These are phyloP conservation scores for Aegilops sharonensis DNA, from an alignment of 176 grass and related monocot species.

Conservation along the genomic window DNA sequence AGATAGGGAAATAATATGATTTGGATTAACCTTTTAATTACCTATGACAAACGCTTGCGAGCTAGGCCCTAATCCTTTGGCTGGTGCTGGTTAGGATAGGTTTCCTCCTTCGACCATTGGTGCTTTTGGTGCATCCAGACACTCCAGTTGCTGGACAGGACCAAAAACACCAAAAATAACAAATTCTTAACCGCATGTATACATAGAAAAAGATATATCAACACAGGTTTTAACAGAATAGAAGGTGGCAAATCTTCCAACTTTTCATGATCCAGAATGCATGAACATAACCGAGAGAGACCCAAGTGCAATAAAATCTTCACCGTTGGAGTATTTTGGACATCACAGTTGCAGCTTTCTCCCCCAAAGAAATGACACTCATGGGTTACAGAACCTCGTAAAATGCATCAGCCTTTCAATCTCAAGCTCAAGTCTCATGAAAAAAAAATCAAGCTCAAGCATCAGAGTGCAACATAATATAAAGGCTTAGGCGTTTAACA, in stretches of 20 bases:
- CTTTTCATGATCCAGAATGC: not conserved
- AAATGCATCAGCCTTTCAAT: not conserved
- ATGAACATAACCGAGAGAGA: not conserved
- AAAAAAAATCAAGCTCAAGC: not conserved
- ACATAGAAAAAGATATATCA: not conserved
- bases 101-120: not conserved
- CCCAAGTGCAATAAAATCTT: not conserved
- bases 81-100: not conserved
- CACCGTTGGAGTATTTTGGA: not conserved
- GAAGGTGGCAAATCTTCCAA: not conserved
- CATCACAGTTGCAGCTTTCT: not conserved
- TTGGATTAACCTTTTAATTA: not conserved
- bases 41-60: no score
- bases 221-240: not conserved
- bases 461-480: not conserved
- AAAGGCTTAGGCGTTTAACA: not conserved
- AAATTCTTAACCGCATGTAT: not conserved
- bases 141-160: not conserved
- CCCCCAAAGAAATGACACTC: not conserved
- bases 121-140: no score
- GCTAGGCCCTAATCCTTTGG: no score
- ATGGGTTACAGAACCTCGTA: not conserved
- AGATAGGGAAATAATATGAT: no score
- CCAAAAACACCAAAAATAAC: not conserved
- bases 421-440: not conserved